Evolutionary conservation across 2,329 filamentous ascomycete genomes (phyloP), one percentile per base, ranked within the genome.

Genomic region (Ustilaginoidea virens): DNA sequence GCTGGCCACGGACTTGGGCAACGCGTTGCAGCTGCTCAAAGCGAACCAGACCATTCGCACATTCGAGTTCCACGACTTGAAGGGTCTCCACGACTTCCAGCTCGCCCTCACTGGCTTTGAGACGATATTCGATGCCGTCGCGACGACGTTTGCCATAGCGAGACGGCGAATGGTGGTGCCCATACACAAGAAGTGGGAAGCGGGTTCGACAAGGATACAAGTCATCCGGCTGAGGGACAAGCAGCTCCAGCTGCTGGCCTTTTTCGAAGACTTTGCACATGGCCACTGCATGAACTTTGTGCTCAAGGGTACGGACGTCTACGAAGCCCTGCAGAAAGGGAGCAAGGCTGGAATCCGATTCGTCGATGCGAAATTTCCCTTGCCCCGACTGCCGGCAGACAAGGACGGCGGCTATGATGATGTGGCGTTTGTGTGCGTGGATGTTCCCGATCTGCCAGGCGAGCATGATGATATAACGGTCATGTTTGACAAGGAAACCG

Each of bases 121-220:
- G 16, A 81, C 93, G 11, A 55, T 79, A 6, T 85, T 76, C 39
- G 79, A 83, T 46, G 72, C 73, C 5, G 53, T 80, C 29, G 82
- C 82, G 5, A 61, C 67, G 6, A 74, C 72, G 0, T 81, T 93
- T 49, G 74, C 78, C 33, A 92, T 93, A 39, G 75, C 85, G 2
- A 74, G 85, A 17, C 73, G 81, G 27, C 71, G 81, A 39, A 90
- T 86, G 77, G 81, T 93, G 9, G 82, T 92, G 11, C 82, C 82
- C 0, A 87, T 93, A 39, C 80, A 92, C 58, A 92, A 93, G 56
- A 90, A 90, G 51, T 92, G 82, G 81, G 83, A 92, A 46, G 80
- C 85, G 3, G 72, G 66, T n/a, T 67, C 66, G 21, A 81, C 81
- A 7, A 73, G 86, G 20, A 61, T 93, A 6, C 85, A 93, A 48